phyloP scores from a whole-genome alignment of 2,329 filamentous ascomycete species.

The Talaromyces piceae region DNA sequence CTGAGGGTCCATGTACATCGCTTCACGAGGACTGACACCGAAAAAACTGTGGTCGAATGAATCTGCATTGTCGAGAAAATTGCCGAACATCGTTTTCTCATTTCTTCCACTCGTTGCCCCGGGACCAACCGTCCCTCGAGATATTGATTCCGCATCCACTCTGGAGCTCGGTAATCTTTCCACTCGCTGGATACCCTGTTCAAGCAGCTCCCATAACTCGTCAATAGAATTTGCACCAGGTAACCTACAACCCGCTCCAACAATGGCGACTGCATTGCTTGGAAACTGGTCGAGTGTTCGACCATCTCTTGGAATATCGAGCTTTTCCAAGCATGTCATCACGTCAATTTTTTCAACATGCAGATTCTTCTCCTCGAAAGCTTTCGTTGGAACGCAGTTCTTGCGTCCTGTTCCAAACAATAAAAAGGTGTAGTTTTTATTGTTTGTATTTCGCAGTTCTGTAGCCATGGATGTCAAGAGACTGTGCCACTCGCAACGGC shows the following conservation, averaged over 20 bases:
- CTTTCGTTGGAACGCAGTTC: slow-evolving; percentile 1
- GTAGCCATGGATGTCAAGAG: slow-evolving; percentile 1
- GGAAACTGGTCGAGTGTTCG: slow-evolving; percentile 4
- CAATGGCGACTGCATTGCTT: slow-evolving; percentile 32
- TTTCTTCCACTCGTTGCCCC: slow-evolving; percentile 20
- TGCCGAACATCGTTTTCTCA: slow-evolving; percentile 16
- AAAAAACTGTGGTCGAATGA: slow-evolving; percentile 25
- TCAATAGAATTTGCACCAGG: slow-evolving; percentile 34
- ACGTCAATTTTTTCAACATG: slow-evolving; percentile 4
- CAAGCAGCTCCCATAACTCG: slow-evolving; percentile 34
- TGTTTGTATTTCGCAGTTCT: neutral
- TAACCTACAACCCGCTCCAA: slow-evolving; percentile 40
- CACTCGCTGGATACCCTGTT: slow-evolving; percentile 12
- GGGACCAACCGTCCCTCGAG: slow-evolving; percentile 2
- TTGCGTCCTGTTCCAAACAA: slow-evolving; percentile 6
- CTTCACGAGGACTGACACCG: slow-evolving; percentile 9
- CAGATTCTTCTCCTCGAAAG: slow-evolving; percentile 3
- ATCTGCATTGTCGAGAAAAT: slow-evolving; percentile 16
- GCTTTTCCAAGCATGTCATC: neutral
- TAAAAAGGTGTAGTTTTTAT: slow-evolving; percentile 1
- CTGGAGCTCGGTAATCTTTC: slow-evolving; percentile 16
- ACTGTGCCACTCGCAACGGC: slow-evolving; percentile 5
- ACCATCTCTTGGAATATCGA: slow-evolving; percentile 3
- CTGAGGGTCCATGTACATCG: slow-evolving; percentile 11
- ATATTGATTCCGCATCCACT: slow-evolving; percentile 14